Percentiles rank a stretch among this genome's conserved stretches.
These are phyloP conservation scores for Botrytis medusae DNA, from an alignment of 2,329 filamentous ascomycete genomes.

Conservation along the genomic window DNA sequence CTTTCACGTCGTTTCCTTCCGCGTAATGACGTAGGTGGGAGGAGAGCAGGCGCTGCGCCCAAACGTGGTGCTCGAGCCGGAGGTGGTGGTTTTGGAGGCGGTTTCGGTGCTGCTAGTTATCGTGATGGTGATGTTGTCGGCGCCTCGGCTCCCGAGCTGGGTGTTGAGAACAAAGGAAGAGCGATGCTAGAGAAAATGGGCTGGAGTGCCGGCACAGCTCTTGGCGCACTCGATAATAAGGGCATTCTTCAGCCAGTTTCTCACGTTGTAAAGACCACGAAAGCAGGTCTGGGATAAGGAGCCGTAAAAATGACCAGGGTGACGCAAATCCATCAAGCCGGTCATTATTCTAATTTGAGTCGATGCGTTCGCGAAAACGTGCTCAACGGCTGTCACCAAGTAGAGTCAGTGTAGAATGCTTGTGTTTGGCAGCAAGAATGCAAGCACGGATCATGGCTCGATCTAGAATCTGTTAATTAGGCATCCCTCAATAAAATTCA, in stretches of 20 bases:
- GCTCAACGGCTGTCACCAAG: not conserved
- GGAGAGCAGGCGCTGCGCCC: constrained; percentile 34
- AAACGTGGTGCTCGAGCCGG: constrained; percentile 40
- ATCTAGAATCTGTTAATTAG: not conserved
- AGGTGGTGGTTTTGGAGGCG: constrained; percentile 38
- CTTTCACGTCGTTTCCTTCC: constrained; percentile 56
- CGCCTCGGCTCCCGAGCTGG: constrained; percentile 78
- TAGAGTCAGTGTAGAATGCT: not conserved
- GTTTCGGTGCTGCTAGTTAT: constrained; percentile 55
- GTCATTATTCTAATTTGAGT: too few species aligned
- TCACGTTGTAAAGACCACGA: constrained; percentile 83
- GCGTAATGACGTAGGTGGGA: constrained; percentile 48
- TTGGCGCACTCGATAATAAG: constrained; percentile 80
- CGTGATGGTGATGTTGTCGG: constrained; percentile 88
- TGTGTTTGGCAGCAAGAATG: not conserved
- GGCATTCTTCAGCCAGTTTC: constrained; percentile 84
- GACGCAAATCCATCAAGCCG: not conserved
- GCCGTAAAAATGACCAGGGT: not conserved
- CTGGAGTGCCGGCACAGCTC: constrained; percentile 81
- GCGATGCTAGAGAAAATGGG: constrained; percentile 96
- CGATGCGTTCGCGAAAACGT: not conserved
- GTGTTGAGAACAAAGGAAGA: constrained; percentile 77
- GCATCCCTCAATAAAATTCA: not conserved
- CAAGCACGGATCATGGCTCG: not conserved
- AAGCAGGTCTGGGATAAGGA: constrained; percentile 69